Evolutionary conservation across 306 rosid species (phyloP).

Genomic region (Cucurbita pepo): DNA sequence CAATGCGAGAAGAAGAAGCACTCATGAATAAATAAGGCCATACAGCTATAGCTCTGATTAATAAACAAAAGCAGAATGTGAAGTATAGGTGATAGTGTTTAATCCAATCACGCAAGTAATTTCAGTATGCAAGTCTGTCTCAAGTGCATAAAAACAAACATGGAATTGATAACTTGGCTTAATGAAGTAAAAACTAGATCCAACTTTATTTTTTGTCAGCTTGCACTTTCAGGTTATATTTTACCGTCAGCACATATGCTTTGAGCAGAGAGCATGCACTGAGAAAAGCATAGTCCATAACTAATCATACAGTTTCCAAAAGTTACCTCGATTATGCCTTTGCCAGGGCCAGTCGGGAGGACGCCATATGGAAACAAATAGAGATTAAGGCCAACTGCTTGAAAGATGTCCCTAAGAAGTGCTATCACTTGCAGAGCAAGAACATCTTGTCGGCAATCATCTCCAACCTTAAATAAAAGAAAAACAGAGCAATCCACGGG

Average conservation of each 20-base stretch:
- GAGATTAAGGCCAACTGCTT: slow-evolving; percentile 79
- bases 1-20: neutral
- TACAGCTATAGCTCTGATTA: neutral
- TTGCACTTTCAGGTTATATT: neutral
- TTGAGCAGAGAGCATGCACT: neutral
- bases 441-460: slow-evolving; percentile 98
- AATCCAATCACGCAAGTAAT: neutral
- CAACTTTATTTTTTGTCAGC: neutral
- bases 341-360: slow-evolving; percentile 91
- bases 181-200: neutral
- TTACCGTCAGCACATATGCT: neutral
- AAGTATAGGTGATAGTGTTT: neutral
- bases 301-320: neutral
- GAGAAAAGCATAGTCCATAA: neutral
- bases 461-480: slow-evolving; percentile 66
- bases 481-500: slow-evolving; percentile 10
- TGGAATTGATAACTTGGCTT: neutral
- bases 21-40: neutral
- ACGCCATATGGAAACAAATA: slow-evolving; percentile 92
- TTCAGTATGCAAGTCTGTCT: neutral
- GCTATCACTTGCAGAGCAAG: slow-evolving; percentile 98
- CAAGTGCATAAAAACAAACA: neutral
- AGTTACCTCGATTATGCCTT: slow-evolving; percentile 92
- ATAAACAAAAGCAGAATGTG: neutral
- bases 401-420: slow-evolving; percentile 86